Base-by-base conservation (phyloP, 1,284 basidiomycete genomes). In the Clitocybe nebularis region DNA sequence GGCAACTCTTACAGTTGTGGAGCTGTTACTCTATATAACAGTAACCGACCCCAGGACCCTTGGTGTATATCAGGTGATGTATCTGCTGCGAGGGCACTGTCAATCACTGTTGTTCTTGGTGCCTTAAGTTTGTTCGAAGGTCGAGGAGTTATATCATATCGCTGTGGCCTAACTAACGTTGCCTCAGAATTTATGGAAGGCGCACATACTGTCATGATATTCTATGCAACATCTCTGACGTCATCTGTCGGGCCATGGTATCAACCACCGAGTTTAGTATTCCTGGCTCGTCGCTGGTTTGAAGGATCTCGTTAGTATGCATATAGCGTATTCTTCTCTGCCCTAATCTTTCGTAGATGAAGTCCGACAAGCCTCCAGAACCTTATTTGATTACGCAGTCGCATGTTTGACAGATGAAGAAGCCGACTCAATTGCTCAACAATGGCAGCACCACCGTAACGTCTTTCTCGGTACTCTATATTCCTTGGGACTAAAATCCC, bases 331-430 rank as follows among this genome's bases (percentile, higher is more conserved):
- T 20, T 23, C 11, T 34, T 33, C 43, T 43, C 44, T 45, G 44
- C 23, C 38, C 11, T 36, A 17, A 29, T 41, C 36, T 43, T 34
- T 26, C 41, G 17, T 48, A 84, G 89, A 68, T 39, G 89, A 93
- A 39, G 60, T 93, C 1, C 81, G 89, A 36, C 79, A 83, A 40
- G 81, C 89, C 0, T 81, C 88, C 1, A 72, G 84, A 34, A 64
- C 81, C 8, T 65, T 94, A 0, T 90, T 94, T 46, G 87, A 89
- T 35, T 78, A 87, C 8, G 75, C 80, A 1, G 65, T 93, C 0
- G 74, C 77, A 3, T 71, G 75, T 23, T 63, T 92, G 52, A 68
- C 78, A 0, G 86, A 91, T 43, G 74, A 77, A 22, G 81, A 87
- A 43, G 75, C 85, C 0, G 71, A 72, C 21, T 56, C 58, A 2